Evolutionary conservation across 148 eudicot species (phyloP), one percentile per base, ranked within the genome.

Genomic region (Chenopodium berlandieri): DNA sequence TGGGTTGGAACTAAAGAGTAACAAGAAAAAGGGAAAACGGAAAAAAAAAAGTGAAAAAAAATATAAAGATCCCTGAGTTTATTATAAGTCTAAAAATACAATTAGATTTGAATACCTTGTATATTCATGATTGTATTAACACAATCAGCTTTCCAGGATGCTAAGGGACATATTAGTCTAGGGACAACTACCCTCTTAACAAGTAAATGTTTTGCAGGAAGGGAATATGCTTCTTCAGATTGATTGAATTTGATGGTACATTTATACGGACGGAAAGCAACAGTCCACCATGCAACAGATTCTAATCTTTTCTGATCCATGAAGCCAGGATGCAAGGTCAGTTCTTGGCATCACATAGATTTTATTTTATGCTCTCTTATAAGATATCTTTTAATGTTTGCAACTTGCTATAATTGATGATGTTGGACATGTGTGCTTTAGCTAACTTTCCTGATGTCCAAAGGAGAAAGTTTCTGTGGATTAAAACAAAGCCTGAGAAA

Each of bases 151-250:
- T 84, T 80, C 20, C 32, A 60, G 37, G 75, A 19, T 23, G 77
- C 83, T 62, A 84, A 84, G 83, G 86, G 86, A 50, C 86, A 84
- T 50, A 64, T 80, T 58, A 71, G 40, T 60, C 48, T 71, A 71
- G 75, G 83, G 86, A 71, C 86, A 84, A 48, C 46, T 80, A 71
- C 68, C 32, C 69, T 63, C 66, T 46, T 79, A 40, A 84, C 22
- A 32, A 62, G 47, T 54, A 84, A 76, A 76, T 32, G 9, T 65
- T 75, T 48, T 40, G 22, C 5, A 44, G 17, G 56, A 66, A 54
- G 27, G 60, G 79, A 78, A 84, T 84, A 84, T 84, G 71, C 80
- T 70, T 52, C 19, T 17, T 69, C 70, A 75, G 20, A 44, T 56
- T 71, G 83, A 71, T 76, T 70, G 31, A 54, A 75, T 79, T 60